A percentile compares a stretch with the other conserved stretches of the same genome.
Evolutionary conservation across 257 asterid genomes (phyloP).

Genomic region (Solanum sejunctum): DNA sequence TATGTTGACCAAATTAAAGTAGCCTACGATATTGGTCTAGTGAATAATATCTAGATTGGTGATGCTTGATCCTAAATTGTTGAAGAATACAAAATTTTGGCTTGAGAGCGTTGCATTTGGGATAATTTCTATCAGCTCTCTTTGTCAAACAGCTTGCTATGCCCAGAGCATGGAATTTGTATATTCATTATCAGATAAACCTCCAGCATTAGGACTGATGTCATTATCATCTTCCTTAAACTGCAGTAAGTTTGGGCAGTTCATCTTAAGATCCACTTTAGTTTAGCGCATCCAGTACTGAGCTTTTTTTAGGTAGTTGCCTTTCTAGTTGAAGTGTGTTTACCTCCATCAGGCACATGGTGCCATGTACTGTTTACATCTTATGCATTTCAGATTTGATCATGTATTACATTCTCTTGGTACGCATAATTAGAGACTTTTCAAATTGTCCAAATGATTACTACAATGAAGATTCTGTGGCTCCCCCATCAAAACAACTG

Average conservation of each 20-base stretch:
- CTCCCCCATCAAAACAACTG: not conserved
- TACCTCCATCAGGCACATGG: not conserved
- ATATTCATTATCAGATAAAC: not conserved
- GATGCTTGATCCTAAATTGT: not conserved
- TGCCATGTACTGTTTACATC: not conserved
- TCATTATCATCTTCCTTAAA: not conserved
- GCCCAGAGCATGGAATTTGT: not conserved
- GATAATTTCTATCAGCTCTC: not conserved
- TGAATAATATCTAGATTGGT: not conserved
- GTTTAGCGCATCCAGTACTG: not conserved
- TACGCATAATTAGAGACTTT: not conserved
- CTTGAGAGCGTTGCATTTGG: not conserved
- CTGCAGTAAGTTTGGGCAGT: not conserved
- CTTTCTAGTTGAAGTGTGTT: not conserved
- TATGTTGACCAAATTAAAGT: not conserved
- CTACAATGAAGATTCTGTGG: not conserved
- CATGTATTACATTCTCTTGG: not conserved
- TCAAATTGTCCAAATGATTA: not conserved
- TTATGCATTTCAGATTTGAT: not conserved
- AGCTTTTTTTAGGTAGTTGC: not conserved
- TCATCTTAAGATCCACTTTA: not conserved
- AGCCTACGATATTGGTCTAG: not conserved
- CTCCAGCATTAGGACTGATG: not conserved
- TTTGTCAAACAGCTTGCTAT: not conserved
- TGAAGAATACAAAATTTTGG: not conserved